Conservation (phyloP, 2,329 filamentous ascomycete genomes). For the Cadophora luteo-olivacea region DNA sequence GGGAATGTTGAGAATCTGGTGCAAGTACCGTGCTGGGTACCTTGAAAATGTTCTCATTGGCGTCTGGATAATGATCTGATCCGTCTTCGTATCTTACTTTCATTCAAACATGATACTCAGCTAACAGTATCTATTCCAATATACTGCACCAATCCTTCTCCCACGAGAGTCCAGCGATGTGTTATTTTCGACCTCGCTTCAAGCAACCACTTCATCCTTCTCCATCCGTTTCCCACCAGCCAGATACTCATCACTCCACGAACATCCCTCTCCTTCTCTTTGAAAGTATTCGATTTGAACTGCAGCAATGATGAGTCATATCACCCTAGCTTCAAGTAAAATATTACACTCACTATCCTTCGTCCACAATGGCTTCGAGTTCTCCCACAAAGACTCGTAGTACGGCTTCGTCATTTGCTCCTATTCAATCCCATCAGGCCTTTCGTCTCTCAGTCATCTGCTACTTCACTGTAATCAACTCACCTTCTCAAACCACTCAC, state of each 20-base stretch:
- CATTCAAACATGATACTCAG: no score
- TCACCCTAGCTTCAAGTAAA: not conserved
- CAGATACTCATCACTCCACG: conserved; percentile 20
- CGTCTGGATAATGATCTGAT: no score
- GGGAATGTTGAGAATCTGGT: no score
- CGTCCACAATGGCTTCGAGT: not conserved
- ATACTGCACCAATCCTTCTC: no score
- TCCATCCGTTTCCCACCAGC: conserved; percentile 20
- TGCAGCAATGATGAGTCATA: not conserved
- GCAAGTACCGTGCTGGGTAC: no score
- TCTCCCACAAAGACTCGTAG: not conserved
- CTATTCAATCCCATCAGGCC: not conserved
- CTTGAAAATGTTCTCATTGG: no score
- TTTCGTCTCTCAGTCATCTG: not conserved
- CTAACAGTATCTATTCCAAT: no score
- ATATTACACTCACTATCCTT: not conserved
- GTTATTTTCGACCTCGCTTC: not conserved
- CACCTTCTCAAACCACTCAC: not conserved
- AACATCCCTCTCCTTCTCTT: conserved; percentile 21
- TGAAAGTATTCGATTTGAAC: conserved; percentile 24
- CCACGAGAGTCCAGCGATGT: no score
- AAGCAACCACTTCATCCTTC: conserved; percentile 15
- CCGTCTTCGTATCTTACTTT: no score
- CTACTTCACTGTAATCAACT: not conserved
- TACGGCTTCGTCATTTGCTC: not conserved